Evolutionary conservation across 176 grass and related monocot genomes (phyloP).

Genomic region (sorghum (Sorghum bicolor)): Sorghum_bicolor_NCBIv3 NC_012879.2:2806001-2806500

Average conservation of each 20-base stretch:
- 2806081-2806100: slow-evolving; percentile 19
- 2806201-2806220: slow-evolving; percentile 19
- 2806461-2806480: background rate
- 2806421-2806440: slow-evolving; percentile 51
- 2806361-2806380: too few relatives aligned
- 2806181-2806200: slow-evolving; percentile 43
- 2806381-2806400: slow-evolving; percentile 30
- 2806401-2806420: slow-evolving; percentile 46
- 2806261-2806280: slow-evolving; percentile 36
- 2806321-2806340: background rate
- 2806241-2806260: slow-evolving; percentile 24
- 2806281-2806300: slow-evolving; percentile 3
- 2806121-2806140: background rate
- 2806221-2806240: slow-evolving; percentile 26
- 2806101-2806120: slow-evolving; percentile 19
- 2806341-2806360: background rate
- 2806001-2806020: slow-evolving; percentile 33
- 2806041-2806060: background rate
- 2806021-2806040: background rate
- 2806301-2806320: slow-evolving; percentile 47
- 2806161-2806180: background rate
- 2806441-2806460: background rate
- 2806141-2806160: slow-evolving; percentile 40
- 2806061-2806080: slow-evolving; percentile 16
- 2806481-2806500: slow-evolving; percentile 37